Conservation (phyloP, 2,329 filamentous ascomycete genomes). For the Fusarium sarcochroum region DNA sequence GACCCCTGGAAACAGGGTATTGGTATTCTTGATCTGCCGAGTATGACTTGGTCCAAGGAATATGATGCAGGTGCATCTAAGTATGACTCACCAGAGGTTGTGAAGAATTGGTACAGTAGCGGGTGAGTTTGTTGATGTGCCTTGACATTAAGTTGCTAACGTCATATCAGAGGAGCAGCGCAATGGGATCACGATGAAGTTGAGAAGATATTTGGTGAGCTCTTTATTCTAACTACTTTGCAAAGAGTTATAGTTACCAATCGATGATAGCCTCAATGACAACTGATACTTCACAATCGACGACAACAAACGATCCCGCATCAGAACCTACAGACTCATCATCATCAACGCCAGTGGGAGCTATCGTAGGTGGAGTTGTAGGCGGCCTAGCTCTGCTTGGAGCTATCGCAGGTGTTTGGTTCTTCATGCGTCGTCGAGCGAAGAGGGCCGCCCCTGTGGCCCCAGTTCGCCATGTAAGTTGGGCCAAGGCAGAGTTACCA, state of each 20-base stretch:
- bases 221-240: not conserved
- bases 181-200: not conserved
- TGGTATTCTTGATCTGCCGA: conserved; percentile 2
- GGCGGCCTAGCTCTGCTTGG: not conserved
- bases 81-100: not conserved
- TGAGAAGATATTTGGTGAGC: not conserved
- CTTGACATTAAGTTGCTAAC: not conserved
- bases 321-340: conserved; percentile 1
- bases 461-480: too few species aligned
- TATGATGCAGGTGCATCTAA: not conserved
- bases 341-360: not conserved
- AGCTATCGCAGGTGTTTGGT: not conserved
- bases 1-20: conserved; percentile 11
- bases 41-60: not conserved
- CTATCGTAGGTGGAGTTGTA: not conserved
- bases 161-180: not conserved
- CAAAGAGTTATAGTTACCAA: not conserved
- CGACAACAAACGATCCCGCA: not conserved
- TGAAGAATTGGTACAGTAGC: not conserved
- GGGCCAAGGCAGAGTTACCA: not conserved
- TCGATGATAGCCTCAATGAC: conserved; percentile 9
- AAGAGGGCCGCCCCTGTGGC: not conserved
- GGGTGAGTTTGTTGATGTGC: not conserved
- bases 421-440: not conserved
- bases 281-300: not conserved